Evolutionary conservation across 2,329 filamentous ascomycete species (phyloP).

Genomic region (Juglanconis juglandina): DNA sequence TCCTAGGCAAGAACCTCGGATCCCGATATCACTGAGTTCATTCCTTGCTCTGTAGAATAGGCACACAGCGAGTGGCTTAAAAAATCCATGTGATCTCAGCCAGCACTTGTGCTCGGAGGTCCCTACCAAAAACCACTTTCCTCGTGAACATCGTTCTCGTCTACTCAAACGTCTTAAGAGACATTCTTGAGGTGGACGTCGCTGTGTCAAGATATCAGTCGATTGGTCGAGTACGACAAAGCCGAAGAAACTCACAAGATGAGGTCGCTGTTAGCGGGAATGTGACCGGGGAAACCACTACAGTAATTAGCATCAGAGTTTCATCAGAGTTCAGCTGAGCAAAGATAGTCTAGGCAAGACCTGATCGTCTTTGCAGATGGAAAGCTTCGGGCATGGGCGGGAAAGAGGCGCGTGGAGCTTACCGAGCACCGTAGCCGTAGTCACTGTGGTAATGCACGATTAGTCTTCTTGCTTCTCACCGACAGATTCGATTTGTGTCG

Average conservation of each 20-base stretch:
- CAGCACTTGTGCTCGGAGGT: neutral
- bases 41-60: neutral
- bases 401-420: slow-evolving; percentile 28
- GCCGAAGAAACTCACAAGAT: slow-evolving; percentile 68
- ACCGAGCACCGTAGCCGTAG: slow-evolving; percentile 62
- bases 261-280: slow-evolving; percentile 70
- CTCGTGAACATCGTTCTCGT: too few species aligned
- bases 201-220: slow-evolving; percentile 24
- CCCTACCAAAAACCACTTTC: too few species aligned
- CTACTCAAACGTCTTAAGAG: slow-evolving; percentile 17
- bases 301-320: slow-evolving; percentile 19
- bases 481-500: neutral
- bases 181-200: slow-evolving; percentile 33
- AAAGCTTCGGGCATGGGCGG: neutral
- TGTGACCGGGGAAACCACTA: slow-evolving; percentile 75
- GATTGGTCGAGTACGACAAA: neutral
- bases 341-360: neutral
- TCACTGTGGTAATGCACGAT: slow-evolving; percentile 41
- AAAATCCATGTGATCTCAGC: neutral
- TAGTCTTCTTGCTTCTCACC: neutral
- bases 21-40: neutral
- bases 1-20: neutral
- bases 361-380: neutral
- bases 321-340: neutral
- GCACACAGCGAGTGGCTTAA: neutral